phyloP scores from a whole-genome alignment of 2,329 filamentous ascomycete species.

The Penicillium sp. region DNA sequence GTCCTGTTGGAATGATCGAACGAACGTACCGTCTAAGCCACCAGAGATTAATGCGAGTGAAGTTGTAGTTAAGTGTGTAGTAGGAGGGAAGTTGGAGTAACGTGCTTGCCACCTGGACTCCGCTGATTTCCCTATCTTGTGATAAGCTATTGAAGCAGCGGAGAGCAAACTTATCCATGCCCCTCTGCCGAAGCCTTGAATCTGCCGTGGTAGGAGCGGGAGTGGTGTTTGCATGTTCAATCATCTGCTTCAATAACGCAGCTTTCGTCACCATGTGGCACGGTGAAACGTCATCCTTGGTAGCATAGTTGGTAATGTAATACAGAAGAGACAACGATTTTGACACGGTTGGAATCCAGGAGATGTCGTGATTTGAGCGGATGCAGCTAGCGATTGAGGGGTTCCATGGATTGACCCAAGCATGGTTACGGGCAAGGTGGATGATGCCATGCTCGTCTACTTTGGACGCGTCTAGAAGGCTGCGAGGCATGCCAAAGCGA shows the following conservation, averaged over 20 bases:
- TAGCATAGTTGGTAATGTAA: background rate
- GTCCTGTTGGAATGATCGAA: background rate
- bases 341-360: background rate
- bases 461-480: background rate
- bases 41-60: slow-evolving; percentile 10
- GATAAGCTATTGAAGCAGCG: background rate
- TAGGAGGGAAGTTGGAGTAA: slow-evolving; percentile 11
- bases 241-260: background rate
- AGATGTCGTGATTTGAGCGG: background rate
- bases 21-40: slow-evolving; percentile 9
- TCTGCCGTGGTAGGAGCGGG: background rate
- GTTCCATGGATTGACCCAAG: slow-evolving; percentile 11
- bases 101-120: slow-evolving; percentile 7
- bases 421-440: slow-evolving; percentile 9
- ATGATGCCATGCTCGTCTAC: slow-evolving; percentile 7
- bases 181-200: background rate
- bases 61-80: slow-evolving; percentile 11
- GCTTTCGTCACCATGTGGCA: background rate
- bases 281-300: background rate
- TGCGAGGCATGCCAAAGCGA: background rate
- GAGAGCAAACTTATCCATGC: background rate
- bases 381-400: slow-evolving; percentile 2
- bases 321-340: background rate
- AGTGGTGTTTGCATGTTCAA: background rate
- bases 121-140: background rate